Conservation (phyloP, 1,284 basidiomycete species). For the Veloporphyrellus conicus region DNA sequence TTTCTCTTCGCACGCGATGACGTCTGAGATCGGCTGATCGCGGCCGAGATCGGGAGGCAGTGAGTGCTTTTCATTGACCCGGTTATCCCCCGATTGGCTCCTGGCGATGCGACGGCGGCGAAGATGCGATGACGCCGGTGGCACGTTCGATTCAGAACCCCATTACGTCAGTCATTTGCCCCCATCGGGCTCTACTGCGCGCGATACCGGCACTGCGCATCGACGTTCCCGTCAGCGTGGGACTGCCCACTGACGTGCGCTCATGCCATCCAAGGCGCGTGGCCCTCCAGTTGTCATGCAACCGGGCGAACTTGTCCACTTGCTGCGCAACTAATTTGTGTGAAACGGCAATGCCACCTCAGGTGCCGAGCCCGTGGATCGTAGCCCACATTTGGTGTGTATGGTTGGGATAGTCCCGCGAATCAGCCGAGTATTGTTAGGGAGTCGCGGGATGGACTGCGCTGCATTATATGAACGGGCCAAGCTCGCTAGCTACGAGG, state of each 20-base stretch:
- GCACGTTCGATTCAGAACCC: conserved; percentile 14
- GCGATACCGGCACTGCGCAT: neutral
- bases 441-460: conserved; percentile 5
- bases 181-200: conserved; percentile 2
- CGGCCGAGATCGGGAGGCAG: conserved; percentile 13
- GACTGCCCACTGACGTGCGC: conserved; percentile 5
- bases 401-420: neutral
- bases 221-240: conserved; percentile 16
- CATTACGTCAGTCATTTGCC: conserved; percentile 23
- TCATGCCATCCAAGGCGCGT: conserved; percentile 2
- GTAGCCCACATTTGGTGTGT: conserved; percentile 11
- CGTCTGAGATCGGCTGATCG: conserved; percentile 21
- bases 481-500: conserved; percentile 10
- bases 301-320: neutral
- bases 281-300: conserved; percentile 4
- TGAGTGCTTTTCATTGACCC: conserved; percentile 1
- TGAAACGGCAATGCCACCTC: conserved; percentile 7
- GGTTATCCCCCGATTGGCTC: conserved; percentile 6
- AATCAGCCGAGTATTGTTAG: conserved; percentile 6
- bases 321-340: conserved; percentile 11
- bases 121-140: conserved; percentile 30
- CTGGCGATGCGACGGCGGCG: no score
- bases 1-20: conserved; percentile 10
- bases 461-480: conserved; percentile 4
- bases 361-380: conserved; percentile 12